Evolutionary conservation across 345 rosid genomes (phyloP).

Genomic region (Syzygium aqueum): DNA sequence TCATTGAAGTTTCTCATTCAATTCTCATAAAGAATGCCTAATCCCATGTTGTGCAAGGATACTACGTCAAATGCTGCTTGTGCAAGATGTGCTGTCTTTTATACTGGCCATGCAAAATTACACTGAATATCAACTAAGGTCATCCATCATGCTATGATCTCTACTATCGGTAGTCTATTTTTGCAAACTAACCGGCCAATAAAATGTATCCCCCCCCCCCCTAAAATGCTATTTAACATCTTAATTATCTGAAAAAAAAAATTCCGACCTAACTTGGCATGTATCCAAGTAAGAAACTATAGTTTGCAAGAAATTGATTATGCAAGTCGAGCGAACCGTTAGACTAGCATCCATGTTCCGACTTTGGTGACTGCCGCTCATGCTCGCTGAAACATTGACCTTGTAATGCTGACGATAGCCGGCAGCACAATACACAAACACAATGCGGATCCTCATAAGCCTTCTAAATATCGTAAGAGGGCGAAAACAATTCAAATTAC

Average conservation of each 20-base stretch:
- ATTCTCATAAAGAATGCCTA: no score
- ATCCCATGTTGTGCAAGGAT: no score
- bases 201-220: no score
- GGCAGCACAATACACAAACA: not conserved
- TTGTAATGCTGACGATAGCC: not conserved
- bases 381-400: not conserved
- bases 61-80: no score
- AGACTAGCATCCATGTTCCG: not conserved
- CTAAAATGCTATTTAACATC: not conserved
- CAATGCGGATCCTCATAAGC: not conserved
- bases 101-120: no score
- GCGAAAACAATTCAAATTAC: not conserved
- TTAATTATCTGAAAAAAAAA: not conserved
- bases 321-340: not conserved
- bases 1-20: no score
- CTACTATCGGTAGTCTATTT: no score
- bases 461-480: not conserved
- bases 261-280: not conserved
- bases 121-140: no score
- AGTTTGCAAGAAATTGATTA: not conserved
- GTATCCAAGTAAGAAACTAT: not conserved
- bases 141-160: no score
- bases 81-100: no score
- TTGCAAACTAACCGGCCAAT: no score
- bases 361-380: not conserved